Evolutionary conservation across 2,329 filamentous ascomycete species (phyloP), one percentile per base, ranked within the genome.

Genomic region (Sporothrix pallida): DNA sequence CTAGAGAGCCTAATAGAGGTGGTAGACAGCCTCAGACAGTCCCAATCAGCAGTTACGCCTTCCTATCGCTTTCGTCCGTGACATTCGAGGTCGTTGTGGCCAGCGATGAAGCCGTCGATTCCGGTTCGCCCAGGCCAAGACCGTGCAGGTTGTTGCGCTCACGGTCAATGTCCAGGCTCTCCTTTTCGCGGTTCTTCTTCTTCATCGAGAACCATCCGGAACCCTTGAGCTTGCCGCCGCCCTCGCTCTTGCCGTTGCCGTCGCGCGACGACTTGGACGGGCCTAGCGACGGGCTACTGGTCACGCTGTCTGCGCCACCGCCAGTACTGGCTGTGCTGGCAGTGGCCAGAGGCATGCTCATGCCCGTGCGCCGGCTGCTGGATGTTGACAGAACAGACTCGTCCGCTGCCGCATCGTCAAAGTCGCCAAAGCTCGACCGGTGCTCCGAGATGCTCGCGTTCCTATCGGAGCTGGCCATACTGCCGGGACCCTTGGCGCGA

Each of bases 101-200:
- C 63, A 74, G 15, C 13, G 75, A 77, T 2, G 74, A 74, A n/a
- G 52, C 60, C 9, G 70, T 73, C 48, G 73, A 73, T 8, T 76
- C 76, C 13, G 73, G 74, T 54, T 77, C 76, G n/a, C 69, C 71
- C 23, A 71, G 67, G 15, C 65, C 72, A 23, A 63, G 71, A n/a
- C 72, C 58, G 44, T 48, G n/a, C 13, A 73, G 58, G 60, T 52
- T 72, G 50, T 56, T 20, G 72, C 76, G 77, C 20, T 82, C 80
- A 72, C 82, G 79, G 54, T 89, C 88, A 37, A 86, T 78, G 63
- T 90, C 88, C 76, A 87, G 77, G 76, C 86, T 87, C 77, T 88
- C 87, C 81, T 86, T 88, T 62, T 88, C 86, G 77, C 85, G 87
- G 76, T 84, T 86, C 80, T 87, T 89, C 83, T 89, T 89, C 81